Evolutionary conservation across 805 yeast genomes (phyloP), one percentile per base, ranked within the genome.

Genomic region (Ogataea philodendri): DNA sequence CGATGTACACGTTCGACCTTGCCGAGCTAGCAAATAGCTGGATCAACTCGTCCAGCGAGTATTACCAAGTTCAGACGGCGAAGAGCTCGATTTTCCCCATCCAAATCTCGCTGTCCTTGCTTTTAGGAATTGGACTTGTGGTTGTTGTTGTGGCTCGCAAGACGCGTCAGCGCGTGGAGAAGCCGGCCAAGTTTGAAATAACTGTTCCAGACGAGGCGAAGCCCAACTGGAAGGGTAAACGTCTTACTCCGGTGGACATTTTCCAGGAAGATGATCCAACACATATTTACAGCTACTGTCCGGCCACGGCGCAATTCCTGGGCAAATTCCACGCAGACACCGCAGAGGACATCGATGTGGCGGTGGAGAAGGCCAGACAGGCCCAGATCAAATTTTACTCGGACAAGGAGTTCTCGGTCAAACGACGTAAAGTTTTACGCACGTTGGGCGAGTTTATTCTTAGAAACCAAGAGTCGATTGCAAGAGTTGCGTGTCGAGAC

Each of bases 401-500:
- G 8, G 74, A 93, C 3, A 52, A 80, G 3, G 76, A 84, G 46
- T 71, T 72, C 19, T 41, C 44, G 14, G 23, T 35, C n/a, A 69
- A 81, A 46, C 74, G 97, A 49, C 70, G 86, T 45, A 75, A 73
- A 49, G 78, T 90, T 15, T 66, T 93, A 42, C 66, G 72, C 27
- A 81, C 96, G 1, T 67, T 93, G 36, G 72, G 76, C 44, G 74
- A 81, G 39, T 89, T 72, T 58, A 76, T 93, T 36, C 59, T 84
- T 34, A 80, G 78, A 31, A 80, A 93, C 59, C 99, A 93, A 59
- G 89, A 82, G 37, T 76, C 79, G 32, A 75, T 93, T 30, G 95
- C 96, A 3, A 70, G 95, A 30, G 83, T 93, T 7, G 97, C 97
- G 0, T 93, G 97, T 58, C 71, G 98, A 47, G 98, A 93, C 55